These are phyloP conservation scores for Magnaporthiopsis incrustans DNA, from an alignment of 2,329 filamentous ascomycete species.

Conservation along the genomic window DNA sequence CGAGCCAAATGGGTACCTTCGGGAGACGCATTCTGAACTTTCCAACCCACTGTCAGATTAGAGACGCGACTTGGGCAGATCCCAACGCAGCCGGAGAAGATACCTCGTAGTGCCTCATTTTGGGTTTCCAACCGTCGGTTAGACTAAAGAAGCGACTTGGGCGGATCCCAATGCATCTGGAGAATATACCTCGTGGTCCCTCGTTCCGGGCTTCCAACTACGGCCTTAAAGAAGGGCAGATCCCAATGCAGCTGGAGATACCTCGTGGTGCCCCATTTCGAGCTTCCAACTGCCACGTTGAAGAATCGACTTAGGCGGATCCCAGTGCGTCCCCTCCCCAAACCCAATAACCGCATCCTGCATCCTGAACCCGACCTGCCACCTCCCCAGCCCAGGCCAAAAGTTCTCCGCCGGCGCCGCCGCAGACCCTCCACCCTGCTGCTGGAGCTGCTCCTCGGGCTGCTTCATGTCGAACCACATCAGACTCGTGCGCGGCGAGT, in stretches of 20 bases:
- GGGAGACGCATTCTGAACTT: not conserved
- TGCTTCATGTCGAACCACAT: conserved; percentile 41
- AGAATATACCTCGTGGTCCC: too few relatives aligned
- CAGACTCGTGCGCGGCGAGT: conserved; percentile 24
- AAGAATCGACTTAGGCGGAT: conserved; percentile 3
- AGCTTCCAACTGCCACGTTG: too few relatives aligned
- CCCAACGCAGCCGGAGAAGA: too few relatives aligned
- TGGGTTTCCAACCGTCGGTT: too few relatives aligned
- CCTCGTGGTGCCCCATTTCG: too few relatives aligned
- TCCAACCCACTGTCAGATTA: not conserved
- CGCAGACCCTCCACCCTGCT: conserved; percentile 4
- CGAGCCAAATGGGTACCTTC: too few relatives aligned
- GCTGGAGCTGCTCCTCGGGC: conserved; percentile 19
- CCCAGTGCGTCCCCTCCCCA: conserved; percentile 13
- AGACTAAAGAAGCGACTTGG: not conserved
- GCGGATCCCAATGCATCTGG: conserved; percentile 13
- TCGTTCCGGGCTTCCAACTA: too few relatives aligned
- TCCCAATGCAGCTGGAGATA: too few relatives aligned
- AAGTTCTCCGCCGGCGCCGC: conserved; percentile 28
- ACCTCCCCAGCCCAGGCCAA: conserved; percentile 37
- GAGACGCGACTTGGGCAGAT: too few relatives aligned
- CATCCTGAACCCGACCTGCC: conserved; percentile 34
- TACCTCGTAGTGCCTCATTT: too few relatives aligned
- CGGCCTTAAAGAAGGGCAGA: too few relatives aligned
- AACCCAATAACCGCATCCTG: conserved; percentile 25